phyloP scores from a whole-genome alignment of 2,329 filamentous ascomycete species.

The Phialocephala sp. region DNA sequence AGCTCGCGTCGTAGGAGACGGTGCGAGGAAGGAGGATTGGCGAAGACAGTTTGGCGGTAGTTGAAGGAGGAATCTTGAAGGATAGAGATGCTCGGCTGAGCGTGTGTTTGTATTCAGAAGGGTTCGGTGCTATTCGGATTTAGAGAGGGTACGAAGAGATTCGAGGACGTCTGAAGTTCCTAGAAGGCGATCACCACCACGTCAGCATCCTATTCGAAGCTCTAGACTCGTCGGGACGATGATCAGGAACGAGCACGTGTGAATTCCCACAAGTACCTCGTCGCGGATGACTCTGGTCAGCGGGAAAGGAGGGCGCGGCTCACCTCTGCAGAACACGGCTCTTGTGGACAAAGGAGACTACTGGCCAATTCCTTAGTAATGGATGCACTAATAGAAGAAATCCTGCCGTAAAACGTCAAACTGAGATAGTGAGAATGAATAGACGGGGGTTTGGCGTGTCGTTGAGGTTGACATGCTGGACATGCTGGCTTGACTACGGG shows the following conservation, averaged over 20 bases:
- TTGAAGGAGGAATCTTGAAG: constrained; percentile 48
- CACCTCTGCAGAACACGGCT: not conserved
- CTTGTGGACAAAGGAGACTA: not conserved
- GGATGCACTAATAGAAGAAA: constrained; percentile 16
- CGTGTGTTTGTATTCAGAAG: constrained; percentile 25
- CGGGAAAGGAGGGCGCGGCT: not conserved
- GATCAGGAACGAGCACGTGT: constrained; percentile 11
- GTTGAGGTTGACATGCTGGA: constrained; percentile 8
- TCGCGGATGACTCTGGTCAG: not conserved
- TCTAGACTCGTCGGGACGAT: not conserved
- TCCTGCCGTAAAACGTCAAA: not conserved
- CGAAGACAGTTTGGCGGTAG: constrained; percentile 97
- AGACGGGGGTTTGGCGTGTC: not conserved
- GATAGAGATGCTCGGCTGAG: constrained; percentile 40
- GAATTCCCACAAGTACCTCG: not conserved
- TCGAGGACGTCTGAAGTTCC: constrained; percentile 5
- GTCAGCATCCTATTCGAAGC: constrained; percentile 1
- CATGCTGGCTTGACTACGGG: constrained; percentile 12
- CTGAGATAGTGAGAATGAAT: not conserved
- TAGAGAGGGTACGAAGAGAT: constrained; percentile 7
- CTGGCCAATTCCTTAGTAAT: not conserved
- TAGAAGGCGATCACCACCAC: not conserved
- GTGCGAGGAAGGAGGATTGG: constrained; percentile 84
- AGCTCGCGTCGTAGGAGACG: constrained; percentile 88
- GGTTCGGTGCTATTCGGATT: constrained; percentile 11